Evolutionary conservation across 148 eudicot species (phyloP).

Genomic region (Vaccinium vitisidaea): DNA sequence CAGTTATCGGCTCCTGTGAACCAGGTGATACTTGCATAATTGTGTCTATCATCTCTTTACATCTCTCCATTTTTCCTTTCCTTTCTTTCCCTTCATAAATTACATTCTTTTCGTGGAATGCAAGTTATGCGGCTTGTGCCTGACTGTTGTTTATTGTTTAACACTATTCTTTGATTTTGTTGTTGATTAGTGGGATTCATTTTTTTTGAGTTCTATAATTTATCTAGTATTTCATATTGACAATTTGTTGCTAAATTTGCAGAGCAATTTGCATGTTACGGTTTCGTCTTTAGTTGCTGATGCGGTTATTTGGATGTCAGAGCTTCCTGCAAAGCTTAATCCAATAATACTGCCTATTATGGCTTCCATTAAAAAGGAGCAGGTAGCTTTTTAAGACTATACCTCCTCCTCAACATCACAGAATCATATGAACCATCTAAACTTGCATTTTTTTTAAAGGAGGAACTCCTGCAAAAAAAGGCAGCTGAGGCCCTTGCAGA

Average conservation of each 20-base stretch:
- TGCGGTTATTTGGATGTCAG: slow-evolving; percentile 90
- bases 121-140: background rate
- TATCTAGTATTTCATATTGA: background rate
- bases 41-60: no score
- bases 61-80: background rate
- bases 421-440: slow-evolving; percentile 1
- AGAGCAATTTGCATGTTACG: slow-evolving; percentile 56
- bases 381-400: slow-evolving; percentile 35
- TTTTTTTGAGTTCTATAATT: background rate
- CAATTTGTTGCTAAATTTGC: slow-evolving; percentile 17
- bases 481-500: slow-evolving; percentile 96
- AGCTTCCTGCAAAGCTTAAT: slow-evolving; percentile 85
- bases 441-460: slow-evolving; percentile 36
- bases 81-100: background rate
- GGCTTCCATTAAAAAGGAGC: slow-evolving; percentile 94
- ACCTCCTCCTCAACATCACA: background rate
- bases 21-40: background rate
- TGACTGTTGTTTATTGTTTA: background rate
- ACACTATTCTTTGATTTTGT: background rate
- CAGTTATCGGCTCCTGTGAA: background rate
- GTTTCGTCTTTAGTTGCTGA: slow-evolving; percentile 60
- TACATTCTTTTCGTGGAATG: background rate
- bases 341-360: slow-evolving; percentile 89
- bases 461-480: slow-evolving; percentile 88
- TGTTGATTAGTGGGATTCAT: background rate